Conservation (phyloP, 208 protist species). For the Leishmania turanica region DNA sequence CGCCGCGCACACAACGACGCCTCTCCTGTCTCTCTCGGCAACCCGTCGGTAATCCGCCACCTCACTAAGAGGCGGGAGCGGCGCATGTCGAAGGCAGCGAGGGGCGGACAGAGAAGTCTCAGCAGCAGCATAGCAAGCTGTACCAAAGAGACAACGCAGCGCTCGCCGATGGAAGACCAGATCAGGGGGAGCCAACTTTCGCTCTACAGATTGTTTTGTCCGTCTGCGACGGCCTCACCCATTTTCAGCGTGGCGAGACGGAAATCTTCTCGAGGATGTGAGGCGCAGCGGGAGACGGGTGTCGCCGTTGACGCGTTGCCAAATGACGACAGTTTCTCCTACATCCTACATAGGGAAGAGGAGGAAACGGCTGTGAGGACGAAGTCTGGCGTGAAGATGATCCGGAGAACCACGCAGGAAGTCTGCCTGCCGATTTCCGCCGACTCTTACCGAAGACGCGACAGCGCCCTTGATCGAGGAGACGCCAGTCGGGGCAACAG, state of each 20-base stretch:
- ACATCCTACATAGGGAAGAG: not conserved
- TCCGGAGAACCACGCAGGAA: not conserved
- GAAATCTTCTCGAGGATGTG: not conserved
- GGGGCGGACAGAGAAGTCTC: not conserved
- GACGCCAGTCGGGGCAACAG: not conserved
- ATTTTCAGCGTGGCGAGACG: not conserved
- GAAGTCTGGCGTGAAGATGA: not conserved
- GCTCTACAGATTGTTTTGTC: not conserved
- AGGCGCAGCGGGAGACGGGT: not conserved
- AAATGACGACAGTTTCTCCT: not conserved
- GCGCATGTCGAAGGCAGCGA: conserved; percentile 5
- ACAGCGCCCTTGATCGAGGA: not conserved
- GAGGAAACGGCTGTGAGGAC: not conserved
- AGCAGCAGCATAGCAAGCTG: not conserved
- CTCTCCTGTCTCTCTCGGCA: not conserved
- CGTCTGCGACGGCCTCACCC: not conserved
- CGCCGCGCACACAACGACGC: conserved; percentile 4
- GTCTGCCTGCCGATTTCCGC: not conserved
- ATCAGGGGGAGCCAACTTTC: not conserved
- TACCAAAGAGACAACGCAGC: not conserved
- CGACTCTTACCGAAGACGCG: not conserved
- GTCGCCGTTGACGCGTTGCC: not conserved
- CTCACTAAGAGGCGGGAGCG: not conserved
- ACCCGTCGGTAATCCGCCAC: not conserved
- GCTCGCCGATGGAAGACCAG: not conserved